A percentile compares a stretch with the other conserved stretches of the same genome.
Conservation (phyloP, 2,329 filamentous ascomycete genomes). For the Cordyceps sp. region DNA sequence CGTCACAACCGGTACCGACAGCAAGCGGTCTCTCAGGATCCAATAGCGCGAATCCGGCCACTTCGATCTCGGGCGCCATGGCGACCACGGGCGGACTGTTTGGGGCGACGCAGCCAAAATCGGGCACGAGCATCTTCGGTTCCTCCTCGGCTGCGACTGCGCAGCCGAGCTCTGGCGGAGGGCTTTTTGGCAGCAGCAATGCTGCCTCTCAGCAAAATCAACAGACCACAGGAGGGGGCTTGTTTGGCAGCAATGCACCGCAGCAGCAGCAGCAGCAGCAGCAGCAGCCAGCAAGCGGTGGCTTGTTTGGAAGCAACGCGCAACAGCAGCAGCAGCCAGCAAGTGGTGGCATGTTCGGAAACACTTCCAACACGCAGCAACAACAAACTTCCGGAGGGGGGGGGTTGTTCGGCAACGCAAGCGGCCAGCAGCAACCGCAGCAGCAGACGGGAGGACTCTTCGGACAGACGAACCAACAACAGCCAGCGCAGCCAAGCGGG, state of each 20-base stretch:
- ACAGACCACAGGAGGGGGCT: too few relatives aligned
- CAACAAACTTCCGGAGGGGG: slow-evolving; percentile 6
- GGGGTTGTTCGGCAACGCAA: slow-evolving; percentile 10
- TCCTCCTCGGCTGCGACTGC: slow-evolving; percentile 8
- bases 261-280: too few relatives aligned
- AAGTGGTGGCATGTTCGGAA: slow-evolving; percentile 15
- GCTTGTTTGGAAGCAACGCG: slow-evolving; percentile 15
- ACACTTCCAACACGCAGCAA: slow-evolving; percentile 8
- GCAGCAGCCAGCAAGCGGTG: slow-evolving; percentile 5
- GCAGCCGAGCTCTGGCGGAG: slow-evolving; percentile 5
- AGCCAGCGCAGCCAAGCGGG: slow-evolving; percentile 10
- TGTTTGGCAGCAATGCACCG: slow-evolving; percentile 6
- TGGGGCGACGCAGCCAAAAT: slow-evolving; percentile 13
- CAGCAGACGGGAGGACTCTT: slow-evolving; percentile 3
- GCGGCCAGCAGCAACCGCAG: slow-evolving; percentile 5
- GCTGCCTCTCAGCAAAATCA: slow-evolving; percentile 1
- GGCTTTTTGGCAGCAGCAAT: slow-evolving; percentile 7
- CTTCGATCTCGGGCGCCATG: slow-evolving; percentile 14
- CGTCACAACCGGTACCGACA: too few relatives aligned
- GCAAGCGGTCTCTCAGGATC: slow-evolving; percentile 21
- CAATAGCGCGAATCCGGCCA: slow-evolving; percentile 10
- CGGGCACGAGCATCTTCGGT: slow-evolving; percentile 14
- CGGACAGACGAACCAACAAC: slow-evolving; percentile 4
- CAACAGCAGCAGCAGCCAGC: slow-evolving; percentile 12
- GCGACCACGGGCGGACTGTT: slow-evolving; percentile 22